Percentiles rank a stretch among this genome's conserved stretches.
Conservation (phyloP, 352 stramenopile species). For the Phytophthora syringae region DNA sequence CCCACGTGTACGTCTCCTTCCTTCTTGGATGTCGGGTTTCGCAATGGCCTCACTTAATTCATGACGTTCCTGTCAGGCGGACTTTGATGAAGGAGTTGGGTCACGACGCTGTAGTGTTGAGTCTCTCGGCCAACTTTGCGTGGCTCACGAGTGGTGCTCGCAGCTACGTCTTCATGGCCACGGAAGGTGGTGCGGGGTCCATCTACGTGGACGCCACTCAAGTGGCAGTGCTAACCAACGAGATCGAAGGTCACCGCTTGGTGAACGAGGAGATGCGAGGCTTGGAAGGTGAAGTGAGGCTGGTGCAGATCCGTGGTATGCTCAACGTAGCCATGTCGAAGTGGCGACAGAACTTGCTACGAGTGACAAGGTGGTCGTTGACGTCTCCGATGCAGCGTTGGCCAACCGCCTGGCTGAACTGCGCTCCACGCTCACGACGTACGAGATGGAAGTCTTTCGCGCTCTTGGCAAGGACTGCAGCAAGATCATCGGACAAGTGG, state of each 20-base stretch:
- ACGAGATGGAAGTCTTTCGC: slow-evolving; percentile 67
- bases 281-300: slow-evolving; percentile 46
- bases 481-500: slow-evolving; percentile 63
- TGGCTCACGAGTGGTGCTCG: slow-evolving; percentile 69
- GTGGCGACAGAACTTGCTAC: slow-evolving; percentile 48
- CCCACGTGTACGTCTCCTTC: slow-evolving; percentile 43
- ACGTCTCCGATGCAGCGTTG: slow-evolving; percentile 35
- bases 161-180: slow-evolving; percentile 76
- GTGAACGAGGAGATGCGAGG: slow-evolving; percentile 73
- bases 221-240: slow-evolving; percentile 69
- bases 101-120: slow-evolving; percentile 61
- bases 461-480: slow-evolving; percentile 64
- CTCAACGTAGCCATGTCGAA: slow-evolving; percentile 31
- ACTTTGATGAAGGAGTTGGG: slow-evolving; percentile 46
- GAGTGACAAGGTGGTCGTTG: slow-evolving; percentile 44
- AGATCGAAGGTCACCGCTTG: slow-evolving; percentile 77
- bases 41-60: slow-evolving; percentile 4
- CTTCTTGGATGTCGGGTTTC: neutral
- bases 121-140: slow-evolving; percentile 67
- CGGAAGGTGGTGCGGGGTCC: slow-evolving; percentile 61
- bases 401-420: slow-evolving; percentile 42
- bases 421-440: slow-evolving; percentile 52
- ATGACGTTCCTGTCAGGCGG: slow-evolving; percentile 37
- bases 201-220: slow-evolving; percentile 65
- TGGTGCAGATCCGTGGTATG: slow-evolving; percentile 69